phyloP scores from a whole-genome alignment of 1,139 yeast species.

The Saccharomyces hybrid region DNA sequence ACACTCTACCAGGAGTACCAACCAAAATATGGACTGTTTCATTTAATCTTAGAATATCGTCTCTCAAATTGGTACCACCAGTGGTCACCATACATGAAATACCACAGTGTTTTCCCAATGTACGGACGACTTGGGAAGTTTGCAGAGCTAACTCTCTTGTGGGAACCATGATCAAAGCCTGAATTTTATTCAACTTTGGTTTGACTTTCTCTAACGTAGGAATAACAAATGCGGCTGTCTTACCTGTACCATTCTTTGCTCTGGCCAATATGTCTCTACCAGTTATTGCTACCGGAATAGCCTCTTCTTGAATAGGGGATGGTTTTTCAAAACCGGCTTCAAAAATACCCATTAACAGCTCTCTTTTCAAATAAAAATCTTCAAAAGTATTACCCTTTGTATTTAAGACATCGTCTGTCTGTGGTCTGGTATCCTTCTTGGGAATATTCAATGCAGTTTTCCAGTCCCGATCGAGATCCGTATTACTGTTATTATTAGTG shows the following conservation, averaged over 20 bases:
- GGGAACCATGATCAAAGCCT: conserved; percentile 83
- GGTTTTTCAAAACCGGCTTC: conserved; percentile 99
- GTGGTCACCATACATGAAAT: conserved; percentile 96
- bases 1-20: conserved; percentile 95
- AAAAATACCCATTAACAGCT: conserved; percentile 93
- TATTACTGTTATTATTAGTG: conserved; percentile 7
- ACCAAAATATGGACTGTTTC: conserved; percentile 89
- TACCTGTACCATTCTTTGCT: conserved; percentile 98
- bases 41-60: conserved; percentile 85
- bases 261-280: conserved; percentile 96
- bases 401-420: conserved; percentile 90
- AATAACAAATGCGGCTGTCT: conserved; percentile 91
- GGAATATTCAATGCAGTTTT: conserved; percentile 70
- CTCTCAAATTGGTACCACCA: conserved; percentile 93
- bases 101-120: conserved; percentile 92
- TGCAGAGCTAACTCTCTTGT: conserved; percentile 95
- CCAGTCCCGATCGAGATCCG: conserved; percentile 41
- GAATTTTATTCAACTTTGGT: conserved; percentile 78
- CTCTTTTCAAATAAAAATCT: conserved; percentile 85
- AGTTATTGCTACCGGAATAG: conserved; percentile 90
- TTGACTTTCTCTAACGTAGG: conserved; percentile 80
- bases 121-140: conserved; percentile 94
- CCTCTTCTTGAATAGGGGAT: conserved; percentile 96
- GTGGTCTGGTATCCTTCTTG: conserved; percentile 80
- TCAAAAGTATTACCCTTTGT: conserved; percentile 90